Conservation (phyloP, 768 basidiomycete genomes). For the Amanita molliuscula region DNA sequence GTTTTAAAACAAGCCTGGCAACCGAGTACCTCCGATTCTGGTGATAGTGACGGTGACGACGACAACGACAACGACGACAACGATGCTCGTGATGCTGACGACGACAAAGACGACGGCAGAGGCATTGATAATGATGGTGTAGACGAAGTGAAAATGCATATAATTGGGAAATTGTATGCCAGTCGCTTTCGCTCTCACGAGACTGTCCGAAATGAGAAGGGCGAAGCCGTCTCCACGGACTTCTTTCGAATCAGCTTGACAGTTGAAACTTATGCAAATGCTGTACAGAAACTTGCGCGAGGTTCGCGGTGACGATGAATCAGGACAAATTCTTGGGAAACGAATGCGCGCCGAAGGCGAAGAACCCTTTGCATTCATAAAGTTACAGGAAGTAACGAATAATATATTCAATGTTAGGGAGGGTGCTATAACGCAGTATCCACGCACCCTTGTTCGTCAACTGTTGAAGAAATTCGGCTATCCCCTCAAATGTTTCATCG, state of each 20-base stretch:
- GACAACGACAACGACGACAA: neutral
- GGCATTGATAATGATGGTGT: neutral
- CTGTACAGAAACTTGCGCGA: neutral
- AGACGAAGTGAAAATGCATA: neutral
- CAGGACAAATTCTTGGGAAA: neutral
- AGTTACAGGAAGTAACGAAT: neutral
- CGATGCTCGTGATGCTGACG: neutral
- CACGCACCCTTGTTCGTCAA: neutral
- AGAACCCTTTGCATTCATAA: neutral
- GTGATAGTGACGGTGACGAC: neutral
- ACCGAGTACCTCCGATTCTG: neutral
- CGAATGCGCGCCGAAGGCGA: neutral
- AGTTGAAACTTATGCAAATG: neutral
- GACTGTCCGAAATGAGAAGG: neutral
- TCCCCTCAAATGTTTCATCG: neutral
- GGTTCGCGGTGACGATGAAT: neutral
- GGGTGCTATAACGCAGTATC: neutral
- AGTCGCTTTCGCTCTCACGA: neutral
- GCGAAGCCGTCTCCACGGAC: neutral
- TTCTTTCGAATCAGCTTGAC: neutral
- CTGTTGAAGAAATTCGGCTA: neutral
- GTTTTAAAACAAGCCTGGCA: conserved; percentile 1
- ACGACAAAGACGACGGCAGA: neutral
- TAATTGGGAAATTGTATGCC: neutral
- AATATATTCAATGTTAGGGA: neutral